These are phyloP conservation scores for Leptographium lundbergii DNA, from an alignment of 2,329 filamentous ascomycete species.

Conservation along the genomic window DNA sequence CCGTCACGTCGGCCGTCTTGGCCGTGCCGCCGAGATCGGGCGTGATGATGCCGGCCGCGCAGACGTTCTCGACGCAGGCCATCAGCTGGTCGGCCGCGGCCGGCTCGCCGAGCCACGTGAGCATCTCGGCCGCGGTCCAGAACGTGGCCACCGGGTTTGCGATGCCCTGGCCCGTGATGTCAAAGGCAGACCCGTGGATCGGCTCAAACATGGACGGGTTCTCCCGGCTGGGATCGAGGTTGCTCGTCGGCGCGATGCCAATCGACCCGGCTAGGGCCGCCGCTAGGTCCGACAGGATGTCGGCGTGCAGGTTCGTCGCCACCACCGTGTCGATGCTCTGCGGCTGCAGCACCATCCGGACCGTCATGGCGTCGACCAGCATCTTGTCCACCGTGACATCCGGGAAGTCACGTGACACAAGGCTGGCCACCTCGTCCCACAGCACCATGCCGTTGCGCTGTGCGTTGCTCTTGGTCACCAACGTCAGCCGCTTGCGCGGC, in stretches of 20 bases:
- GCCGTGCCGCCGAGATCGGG: slow-evolving; percentile 33
- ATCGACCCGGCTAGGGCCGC: slow-evolving; percentile 56
- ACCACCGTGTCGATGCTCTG: slow-evolving; percentile 48
- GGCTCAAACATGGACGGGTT: slow-evolving; percentile 44
- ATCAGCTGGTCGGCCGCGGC: slow-evolving; percentile 32
- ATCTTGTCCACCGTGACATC: slow-evolving; percentile 51
- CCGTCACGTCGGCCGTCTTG: slow-evolving; percentile 13
- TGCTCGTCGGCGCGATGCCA: slow-evolving; percentile 53
- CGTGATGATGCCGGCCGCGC: slow-evolving; percentile 33
- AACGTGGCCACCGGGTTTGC: slow-evolving; percentile 42
- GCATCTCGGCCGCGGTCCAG: slow-evolving; percentile 41
- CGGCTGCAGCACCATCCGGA: slow-evolving; percentile 45
- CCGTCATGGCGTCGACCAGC: slow-evolving; percentile 42
- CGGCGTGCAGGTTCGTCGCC: slow-evolving; percentile 47
- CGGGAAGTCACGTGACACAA: slow-evolving; percentile 43
- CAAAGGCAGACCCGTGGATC: slow-evolving; percentile 41
- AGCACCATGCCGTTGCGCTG: slow-evolving; percentile 56
- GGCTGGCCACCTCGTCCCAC: slow-evolving; percentile 48
- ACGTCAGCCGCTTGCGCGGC: slow-evolving; percentile 44
- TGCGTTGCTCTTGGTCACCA: slow-evolving; percentile 55
- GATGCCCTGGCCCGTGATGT: slow-evolving; percentile 39
- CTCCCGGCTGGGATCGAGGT: slow-evolving; percentile 45
- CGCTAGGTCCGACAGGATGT: slow-evolving; percentile 55
- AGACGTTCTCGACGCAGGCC: slow-evolving; percentile 35
- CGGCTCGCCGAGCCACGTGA: slow-evolving; percentile 38